Conservation (phyloP, 1,139 yeast genomes). For the Dujonia santamariae region DNA sequence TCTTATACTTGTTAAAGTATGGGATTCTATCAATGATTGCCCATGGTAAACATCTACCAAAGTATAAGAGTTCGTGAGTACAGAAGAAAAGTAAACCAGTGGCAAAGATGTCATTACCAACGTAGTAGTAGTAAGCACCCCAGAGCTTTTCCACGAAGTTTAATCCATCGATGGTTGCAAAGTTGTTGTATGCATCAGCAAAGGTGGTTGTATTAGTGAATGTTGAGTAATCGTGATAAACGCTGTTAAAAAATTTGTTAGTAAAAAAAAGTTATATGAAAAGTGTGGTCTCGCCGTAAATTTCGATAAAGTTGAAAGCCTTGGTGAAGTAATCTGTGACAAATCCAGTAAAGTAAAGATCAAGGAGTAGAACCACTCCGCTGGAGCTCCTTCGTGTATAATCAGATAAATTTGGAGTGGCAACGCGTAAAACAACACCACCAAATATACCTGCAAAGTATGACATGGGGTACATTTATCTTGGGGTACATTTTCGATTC, state of each 20-base stretch:
- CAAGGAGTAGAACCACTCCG: no score
- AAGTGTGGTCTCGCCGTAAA: no score
- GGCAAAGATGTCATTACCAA: slow-evolving; percentile 75
- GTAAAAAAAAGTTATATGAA: slow-evolving; percentile 1
- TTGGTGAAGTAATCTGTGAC: no score
- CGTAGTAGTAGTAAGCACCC: slow-evolving; percentile 76
- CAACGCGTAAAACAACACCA: no score
- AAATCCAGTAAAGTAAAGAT: no score
- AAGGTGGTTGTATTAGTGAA: slow-evolving; percentile 39
- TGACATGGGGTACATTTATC: no score
- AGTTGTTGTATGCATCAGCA: slow-evolving; percentile 33
- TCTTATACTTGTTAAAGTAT: slow-evolving; percentile 71
- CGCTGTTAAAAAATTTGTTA: slow-evolving; percentile 16
- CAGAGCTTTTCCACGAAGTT: slow-evolving; percentile 58
- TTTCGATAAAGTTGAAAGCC: no score
- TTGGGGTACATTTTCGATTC: no score
- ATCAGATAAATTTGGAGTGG: no score
- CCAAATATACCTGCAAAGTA: no score
- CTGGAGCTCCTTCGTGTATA: no score
- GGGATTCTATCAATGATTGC: slow-evolving; percentile 72
- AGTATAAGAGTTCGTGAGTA: slow-evolving; percentile 77
- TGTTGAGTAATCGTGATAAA: slow-evolving; percentile 39
- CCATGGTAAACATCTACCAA: slow-evolving; percentile 87
- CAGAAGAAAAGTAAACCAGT: slow-evolving; percentile 76
- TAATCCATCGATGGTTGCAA: slow-evolving; percentile 24